Percentiles rank a stretch among this genome's conserved stretches.
Conservation (phyloP, 805 yeast genomes). For the Candida arabinofermentans region DNA sequence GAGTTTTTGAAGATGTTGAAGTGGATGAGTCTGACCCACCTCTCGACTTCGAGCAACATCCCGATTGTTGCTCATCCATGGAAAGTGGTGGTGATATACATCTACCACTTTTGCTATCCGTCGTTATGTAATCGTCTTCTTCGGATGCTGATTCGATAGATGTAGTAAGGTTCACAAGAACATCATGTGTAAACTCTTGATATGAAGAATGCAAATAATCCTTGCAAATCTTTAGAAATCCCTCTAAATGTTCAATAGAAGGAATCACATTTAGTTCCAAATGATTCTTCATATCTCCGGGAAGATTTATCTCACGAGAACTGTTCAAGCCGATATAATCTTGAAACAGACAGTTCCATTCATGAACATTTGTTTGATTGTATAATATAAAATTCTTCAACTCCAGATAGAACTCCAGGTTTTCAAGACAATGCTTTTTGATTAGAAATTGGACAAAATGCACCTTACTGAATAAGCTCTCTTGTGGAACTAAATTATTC, state of each 20-base stretch:
- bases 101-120: constrained; percentile 3
- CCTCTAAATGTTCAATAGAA: constrained; percentile 8
- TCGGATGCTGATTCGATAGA: constrained; percentile 9
- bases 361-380: constrained; percentile 10
- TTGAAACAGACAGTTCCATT: constrained; percentile 25
- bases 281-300: constrained; percentile 22
- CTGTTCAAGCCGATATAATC: constrained; percentile 26
- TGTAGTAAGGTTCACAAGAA: constrained; percentile 7
- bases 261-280: constrained; percentile 20
- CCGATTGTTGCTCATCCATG: not conserved
- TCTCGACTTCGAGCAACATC: not conserved
- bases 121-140: constrained; percentile 8
- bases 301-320: constrained; percentile 31
- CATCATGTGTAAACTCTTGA: constrained; percentile 27
- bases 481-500: constrained; percentile 11
- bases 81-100: constrained; percentile 13
- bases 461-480: constrained; percentile 20
- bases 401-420: constrained; percentile 31
- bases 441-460: constrained; percentile 27
- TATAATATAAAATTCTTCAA: constrained; percentile 17
- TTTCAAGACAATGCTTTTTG: constrained; percentile 32
- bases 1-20: not conserved
- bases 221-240: constrained; percentile 19
- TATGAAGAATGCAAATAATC: constrained; percentile 27
- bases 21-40: constrained; percentile 1